Base-by-base conservation (phyloP, 2,329 filamentous ascomycete genomes). In the Leptographium flavum region DNA sequence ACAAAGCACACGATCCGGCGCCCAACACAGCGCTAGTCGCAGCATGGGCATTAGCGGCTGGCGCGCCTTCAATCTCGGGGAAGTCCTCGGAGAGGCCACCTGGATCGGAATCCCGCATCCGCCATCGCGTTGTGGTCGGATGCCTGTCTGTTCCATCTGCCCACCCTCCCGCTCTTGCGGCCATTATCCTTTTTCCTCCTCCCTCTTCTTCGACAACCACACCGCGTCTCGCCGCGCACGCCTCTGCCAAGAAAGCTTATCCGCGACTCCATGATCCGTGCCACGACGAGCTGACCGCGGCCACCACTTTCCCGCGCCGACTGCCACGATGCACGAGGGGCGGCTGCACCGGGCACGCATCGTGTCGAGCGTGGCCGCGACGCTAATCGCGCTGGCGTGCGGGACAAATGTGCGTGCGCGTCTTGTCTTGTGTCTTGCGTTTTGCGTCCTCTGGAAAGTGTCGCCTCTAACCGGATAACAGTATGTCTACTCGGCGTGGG, bases 401-500 rank as follows among this genome's bases (percentile, higher is more conserved):
- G 92, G 92, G 49, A 94, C 88, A 51, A 95, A 95, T 63, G 87
- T 93, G 65, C 57, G 78, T 43, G 13, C 13, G 3, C 14, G 15
- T 31, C 8, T 4, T 14, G 6, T 21, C n/a, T 37, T 30, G 11
- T 30, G 15, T 40, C 4, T 14, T 35, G 8, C 39, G 21, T 25
- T 19, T 14, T 37, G 23, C 28, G 32, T 17, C 6, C 31, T 17
- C 17, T 35, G 21, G 15, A n/a, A 3, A 15, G 15, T 9, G 17
- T 36, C 11, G 25, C 23, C 19, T 17, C 38, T 45, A 22, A 41
- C 21, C 14, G 27, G 13, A 8, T 11, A 3, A 15, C 43, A 95
- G 87, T 96, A 98, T 76, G 90, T 88, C 58, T 98, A 95, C 65
- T 95, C 87, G 45, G 90, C 90, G 63, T 98, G 92, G 88, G 87